Evolutionary conservation across 1,139 yeast species (phyloP).

Genomic region (Kodamaea suecica): DNA sequence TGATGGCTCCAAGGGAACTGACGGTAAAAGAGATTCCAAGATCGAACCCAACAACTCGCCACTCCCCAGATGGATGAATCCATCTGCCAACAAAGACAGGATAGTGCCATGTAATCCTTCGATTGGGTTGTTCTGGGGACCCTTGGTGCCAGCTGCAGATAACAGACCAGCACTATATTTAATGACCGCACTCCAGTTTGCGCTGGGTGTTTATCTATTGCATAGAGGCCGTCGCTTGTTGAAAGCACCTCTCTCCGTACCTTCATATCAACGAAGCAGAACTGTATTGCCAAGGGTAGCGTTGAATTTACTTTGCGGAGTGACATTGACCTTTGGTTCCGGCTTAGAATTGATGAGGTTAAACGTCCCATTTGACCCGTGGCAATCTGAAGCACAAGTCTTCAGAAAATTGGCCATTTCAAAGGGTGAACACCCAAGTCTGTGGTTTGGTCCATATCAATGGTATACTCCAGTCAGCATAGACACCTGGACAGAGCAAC

Average conservation of each 20-base stretch:
- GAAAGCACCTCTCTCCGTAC: slow-evolving; percentile 16
- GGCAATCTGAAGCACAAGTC: slow-evolving; percentile 56
- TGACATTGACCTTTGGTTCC: slow-evolving; percentile 28
- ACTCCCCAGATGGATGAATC: slow-evolving; percentile 6
- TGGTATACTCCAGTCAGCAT: slow-evolving; percentile 51
- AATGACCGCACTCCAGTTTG: slow-evolving; percentile 47
- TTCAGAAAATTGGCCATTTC: slow-evolving; percentile 45
- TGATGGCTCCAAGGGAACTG: slow-evolving; percentile 10
- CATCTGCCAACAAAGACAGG: slow-evolving; percentile 17
- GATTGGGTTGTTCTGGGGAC: slow-evolving; percentile 61
- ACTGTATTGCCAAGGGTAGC: slow-evolving; percentile 11
- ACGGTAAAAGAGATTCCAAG: not conserved
- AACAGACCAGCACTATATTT: slow-evolving; percentile 47
- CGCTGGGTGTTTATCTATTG: slow-evolving; percentile 36
- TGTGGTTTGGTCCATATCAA: slow-evolving; percentile 61
- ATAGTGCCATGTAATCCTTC: slow-evolving; percentile 45
- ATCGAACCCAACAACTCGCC: not conserved
- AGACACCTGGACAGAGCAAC: slow-evolving; percentile 34
- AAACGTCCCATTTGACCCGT: slow-evolving; percentile 56
- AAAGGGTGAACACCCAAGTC: slow-evolving; percentile 42
- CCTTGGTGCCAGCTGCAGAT: slow-evolving; percentile 63
- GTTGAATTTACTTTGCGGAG: slow-evolving; percentile 20
- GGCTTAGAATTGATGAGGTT: slow-evolving; percentile 52
- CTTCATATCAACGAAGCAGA: slow-evolving; percentile 3
- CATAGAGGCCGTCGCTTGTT: slow-evolving; percentile 21